Evolutionary conservation across 176 grass and related monocot species (phyloP), one percentile per base, ranked within the genome.

Genomic region (Aegilops speltoides): DNA sequence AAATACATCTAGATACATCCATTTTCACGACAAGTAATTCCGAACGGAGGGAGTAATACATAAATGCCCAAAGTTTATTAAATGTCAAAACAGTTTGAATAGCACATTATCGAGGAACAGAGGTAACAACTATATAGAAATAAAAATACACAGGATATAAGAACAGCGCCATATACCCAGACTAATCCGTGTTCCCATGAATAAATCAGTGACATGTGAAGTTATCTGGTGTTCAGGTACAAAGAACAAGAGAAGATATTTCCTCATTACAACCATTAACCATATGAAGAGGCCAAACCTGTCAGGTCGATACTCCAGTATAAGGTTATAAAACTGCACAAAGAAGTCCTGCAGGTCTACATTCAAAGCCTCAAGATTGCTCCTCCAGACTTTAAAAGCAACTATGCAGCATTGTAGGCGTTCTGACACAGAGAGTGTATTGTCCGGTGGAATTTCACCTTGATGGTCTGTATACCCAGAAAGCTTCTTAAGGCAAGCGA

Each of bases 281-380:
- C 23, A 75, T 50, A 54, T 16, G 7, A 78, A 76, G 25, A 33
- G 73, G 43, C 8, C n/a, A 77, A 82, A 96, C 94, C 94, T 99
- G 87, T 94, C 85, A 77, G 94, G 97, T 19, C 88, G 92, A 88
- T 99, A 96, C 73, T 99, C 94, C 73, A 99, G 62, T 82, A 99
- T 78, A 76, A 94, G 94, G 80, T 93, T 99, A 91, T 91, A 99
- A 65, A 96, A 82, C 83, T 93, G 97, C 28, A 96, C 87, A 78
- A 96, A 99, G 84, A 94, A 99, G 73, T 99, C 94, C 80, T 96
- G 92, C 64, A 98, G 64, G 85, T 94, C 94, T 16, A 99, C 87
- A 83, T 99, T 94, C 77, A 96, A 84, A 29, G 97, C 92, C 73
- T 99, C 94, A 34, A 99, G 92, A 89, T 96, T 99, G 83, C 64